Evolutionary conservation across 306 rosid species (phyloP).

Genomic region (Trifolium subterraneum): DNA sequence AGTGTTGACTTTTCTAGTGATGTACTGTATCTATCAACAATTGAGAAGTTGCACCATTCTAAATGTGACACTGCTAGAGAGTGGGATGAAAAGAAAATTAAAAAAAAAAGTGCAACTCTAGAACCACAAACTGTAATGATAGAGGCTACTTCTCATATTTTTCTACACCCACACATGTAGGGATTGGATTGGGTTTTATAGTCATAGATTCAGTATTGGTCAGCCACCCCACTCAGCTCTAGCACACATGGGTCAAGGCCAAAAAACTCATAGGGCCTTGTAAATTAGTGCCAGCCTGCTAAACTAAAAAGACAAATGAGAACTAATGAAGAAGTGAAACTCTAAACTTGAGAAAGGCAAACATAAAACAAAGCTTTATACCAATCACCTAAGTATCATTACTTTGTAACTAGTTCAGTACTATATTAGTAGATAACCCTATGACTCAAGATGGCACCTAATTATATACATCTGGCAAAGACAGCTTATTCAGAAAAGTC

Average conservation of each 20-base stretch:
- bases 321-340: no score
- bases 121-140: neutral
- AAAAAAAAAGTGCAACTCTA: constrained; percentile 5
- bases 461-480: no score
- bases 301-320: no score
- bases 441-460: no score
- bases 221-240: neutral
- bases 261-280: neutral
- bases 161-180: neutral
- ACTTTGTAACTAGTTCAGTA: no score
- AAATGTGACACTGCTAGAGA: neutral
- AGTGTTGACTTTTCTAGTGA: neutral
- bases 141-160: neutral
- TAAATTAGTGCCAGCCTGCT: no score
- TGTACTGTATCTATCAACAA: neutral
- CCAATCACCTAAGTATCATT: no score
- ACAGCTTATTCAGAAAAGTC: no score
- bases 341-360: no score
- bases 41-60: constrained; percentile 1
- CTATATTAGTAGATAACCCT: no score
- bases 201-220: neutral
- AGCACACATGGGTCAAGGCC: neutral
- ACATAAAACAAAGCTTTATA: no score
- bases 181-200: neutral
- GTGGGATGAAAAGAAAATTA: neutral